phyloP scores from a whole-genome alignment of 768 basidiomycete genomes.

The Kwoniella shandongensis region DNA sequence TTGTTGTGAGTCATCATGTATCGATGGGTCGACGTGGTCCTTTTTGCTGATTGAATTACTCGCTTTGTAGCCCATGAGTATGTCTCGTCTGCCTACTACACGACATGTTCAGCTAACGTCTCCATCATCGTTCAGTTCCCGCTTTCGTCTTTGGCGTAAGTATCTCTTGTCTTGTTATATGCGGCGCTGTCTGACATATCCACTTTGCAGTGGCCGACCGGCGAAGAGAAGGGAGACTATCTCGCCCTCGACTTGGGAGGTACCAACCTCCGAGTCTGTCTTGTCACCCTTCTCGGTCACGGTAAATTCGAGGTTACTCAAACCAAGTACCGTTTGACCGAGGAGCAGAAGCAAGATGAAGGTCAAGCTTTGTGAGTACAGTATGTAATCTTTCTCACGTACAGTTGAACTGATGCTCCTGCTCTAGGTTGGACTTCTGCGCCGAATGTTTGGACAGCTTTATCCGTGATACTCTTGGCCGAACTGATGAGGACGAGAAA shows the following conservation, averaged over 20 bases:
- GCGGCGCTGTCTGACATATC: background rate
- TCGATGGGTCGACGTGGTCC: background rate
- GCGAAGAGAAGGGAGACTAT: slow-evolving; percentile 82
- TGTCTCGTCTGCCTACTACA: slow-evolving; percentile 14
- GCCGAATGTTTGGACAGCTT: slow-evolving; percentile 89
- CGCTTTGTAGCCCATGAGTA: slow-evolving; percentile 47
- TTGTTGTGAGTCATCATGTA: slow-evolving; percentile 69
- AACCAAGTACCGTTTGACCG: slow-evolving; percentile 92
- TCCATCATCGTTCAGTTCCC: slow-evolving; percentile 91
- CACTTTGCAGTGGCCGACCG: slow-evolving; percentile 69
- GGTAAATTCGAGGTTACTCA: slow-evolving; percentile 98
- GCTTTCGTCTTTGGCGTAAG: slow-evolving; percentile 76
- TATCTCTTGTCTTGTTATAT: background rate
- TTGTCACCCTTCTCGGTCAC: slow-evolving; percentile 83
- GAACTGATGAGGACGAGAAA: slow-evolving; percentile 56
- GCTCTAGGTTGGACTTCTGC: slow-evolving; percentile 76
- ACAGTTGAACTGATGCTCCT: background rate
- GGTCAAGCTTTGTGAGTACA: slow-evolving; percentile 71
- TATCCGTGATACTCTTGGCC: slow-evolving; percentile 66
- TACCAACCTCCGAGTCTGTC: slow-evolving; percentile 97
- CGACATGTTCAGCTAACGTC: too few species aligned
- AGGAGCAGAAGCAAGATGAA: slow-evolving; percentile 98
- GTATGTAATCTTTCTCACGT: background rate
- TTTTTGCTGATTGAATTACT: slow-evolving; percentile 6
- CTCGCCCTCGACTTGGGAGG: slow-evolving; percentile 74